Evolutionary conservation across 108 stramenopile genomes (phyloP), one percentile per base, ranked within the genome.

Genomic region (Bacterosira constricta): DNA sequence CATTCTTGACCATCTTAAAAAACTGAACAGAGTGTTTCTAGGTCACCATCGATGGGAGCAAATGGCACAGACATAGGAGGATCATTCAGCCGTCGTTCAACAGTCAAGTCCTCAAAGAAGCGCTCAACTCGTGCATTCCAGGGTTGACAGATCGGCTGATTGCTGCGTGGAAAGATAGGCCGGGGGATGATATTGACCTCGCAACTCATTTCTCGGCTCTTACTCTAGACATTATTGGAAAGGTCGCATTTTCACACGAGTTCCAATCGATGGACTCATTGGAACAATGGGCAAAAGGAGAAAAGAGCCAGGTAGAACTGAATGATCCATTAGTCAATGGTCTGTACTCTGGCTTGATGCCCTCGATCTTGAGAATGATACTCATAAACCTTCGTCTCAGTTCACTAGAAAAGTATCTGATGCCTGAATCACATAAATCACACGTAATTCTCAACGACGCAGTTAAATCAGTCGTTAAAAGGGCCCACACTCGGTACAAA

Each of bases 51-150:
- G 82, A 89, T 27, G 88, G 88, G 18, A 51, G 45, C 26, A 69
- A 73, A n/a, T 89, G 85, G 85, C 71, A 66, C 27, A 74, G 85
- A 12, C 88, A 89, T 58, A 70, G 88, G 30, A 63, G 78, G 55
- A 89, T 89, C 6, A 77, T 86, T 47, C 88, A 89, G 31, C 85
- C 88, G 3, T 71, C 84, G 18, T 89, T 89, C 65, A 42, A 71
- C 29, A 71, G 61, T 4, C 26, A 58, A 15, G 41, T 77, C 25
- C 47, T 86, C 0, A 79, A 73, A 61, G 79, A 84, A 37, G 38
- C 64, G 9, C 54, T 89, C 42, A 65, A 75, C 20, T 31, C 73
- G n/a, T 38, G 29, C 37, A 63, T 85, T 20, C 85, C 85, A 6
- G 39, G 35, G 7, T 37, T 74, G 9, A 57, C 74, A 9, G 21